Conservation (phyloP, 169 alveolate genomes). For the Eimeria tenella region DNA sequence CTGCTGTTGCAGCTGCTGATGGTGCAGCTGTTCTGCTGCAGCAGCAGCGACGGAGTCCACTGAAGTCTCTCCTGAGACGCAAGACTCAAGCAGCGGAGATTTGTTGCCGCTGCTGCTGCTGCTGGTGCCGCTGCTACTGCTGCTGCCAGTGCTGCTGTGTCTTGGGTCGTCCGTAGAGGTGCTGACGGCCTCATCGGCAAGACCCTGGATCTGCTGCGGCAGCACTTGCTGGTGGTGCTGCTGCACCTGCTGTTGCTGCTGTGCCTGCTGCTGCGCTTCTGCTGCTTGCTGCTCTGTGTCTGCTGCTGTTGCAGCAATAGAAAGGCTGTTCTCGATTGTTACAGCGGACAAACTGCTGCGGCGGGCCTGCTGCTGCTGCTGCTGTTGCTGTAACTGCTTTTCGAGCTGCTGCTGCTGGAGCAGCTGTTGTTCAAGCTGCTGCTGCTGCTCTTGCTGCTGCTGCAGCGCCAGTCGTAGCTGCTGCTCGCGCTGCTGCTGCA, state of each 20-base stretch:
- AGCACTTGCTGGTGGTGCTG: not conserved
- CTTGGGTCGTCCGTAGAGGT: not conserved
- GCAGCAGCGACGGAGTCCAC: not conserved
- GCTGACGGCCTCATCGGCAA: not conserved
- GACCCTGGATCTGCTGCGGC: not conserved
- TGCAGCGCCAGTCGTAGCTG: not conserved
- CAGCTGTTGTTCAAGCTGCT: constrained; percentile 5
- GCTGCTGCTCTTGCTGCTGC: constrained; percentile 24
- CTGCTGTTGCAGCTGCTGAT: not conserved
- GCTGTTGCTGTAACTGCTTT: not conserved
- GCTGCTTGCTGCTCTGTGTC: not conserved
- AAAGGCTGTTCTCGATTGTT: not conserved
- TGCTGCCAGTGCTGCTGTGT: not conserved
- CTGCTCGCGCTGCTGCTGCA: not conserved
- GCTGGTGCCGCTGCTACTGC: not conserved
- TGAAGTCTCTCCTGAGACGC: not conserved
- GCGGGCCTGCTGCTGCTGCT: not conserved
- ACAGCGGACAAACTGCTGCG: not conserved
- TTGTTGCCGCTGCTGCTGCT: not conserved
- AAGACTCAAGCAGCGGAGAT: not conserved
- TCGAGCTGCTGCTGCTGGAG: not conserved
- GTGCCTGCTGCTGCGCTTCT: no score
- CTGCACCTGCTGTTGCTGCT: not conserved
- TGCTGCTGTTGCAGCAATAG: not conserved
- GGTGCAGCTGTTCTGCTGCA: not conserved